A percentile compares a stretch with the other conserved stretches of the same genome.
Evolutionary conservation across 176 grass and related monocot genomes (phyloP).

Genomic region (Bromus sterilis): DNA sequence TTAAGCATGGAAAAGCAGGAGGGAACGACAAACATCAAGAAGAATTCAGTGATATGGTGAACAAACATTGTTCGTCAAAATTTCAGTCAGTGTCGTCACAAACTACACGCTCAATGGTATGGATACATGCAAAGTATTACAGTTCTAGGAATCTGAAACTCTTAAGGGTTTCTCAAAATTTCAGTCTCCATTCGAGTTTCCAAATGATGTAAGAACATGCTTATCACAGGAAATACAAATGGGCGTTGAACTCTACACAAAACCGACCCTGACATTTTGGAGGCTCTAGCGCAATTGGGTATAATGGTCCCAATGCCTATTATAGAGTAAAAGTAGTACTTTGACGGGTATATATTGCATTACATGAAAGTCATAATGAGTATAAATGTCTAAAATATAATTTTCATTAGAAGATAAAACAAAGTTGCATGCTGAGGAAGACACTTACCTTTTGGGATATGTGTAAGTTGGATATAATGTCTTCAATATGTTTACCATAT

Average conservation of each 20-base stretch:
- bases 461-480: conserved; percentile 23
- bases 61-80: neutral
- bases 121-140: neutral
- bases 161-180: neutral
- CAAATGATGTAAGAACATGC: neutral
- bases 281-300: too few relatives aligned
- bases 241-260: neutral
- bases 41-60: neutral
- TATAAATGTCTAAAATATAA: too few relatives aligned
- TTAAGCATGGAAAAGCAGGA: neutral
- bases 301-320: too few relatives aligned
- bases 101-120: neutral
- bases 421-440: neutral
- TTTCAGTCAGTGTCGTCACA: neutral
- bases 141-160: neutral
- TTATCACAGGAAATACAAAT: neutral
- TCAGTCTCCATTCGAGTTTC: neutral
- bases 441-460: conserved; percentile 39
- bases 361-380: too few relatives aligned
- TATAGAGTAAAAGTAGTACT: too few relatives aligned
- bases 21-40: neutral
- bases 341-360: too few relatives aligned
- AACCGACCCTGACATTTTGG: too few relatives aligned
- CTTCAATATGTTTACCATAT: conserved; percentile 33
- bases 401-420: too few relatives aligned